These are phyloP conservation scores for Xylaria grammica DNA, from an alignment of 495 filamentous ascomycete species.

Conservation along the genomic window DNA sequence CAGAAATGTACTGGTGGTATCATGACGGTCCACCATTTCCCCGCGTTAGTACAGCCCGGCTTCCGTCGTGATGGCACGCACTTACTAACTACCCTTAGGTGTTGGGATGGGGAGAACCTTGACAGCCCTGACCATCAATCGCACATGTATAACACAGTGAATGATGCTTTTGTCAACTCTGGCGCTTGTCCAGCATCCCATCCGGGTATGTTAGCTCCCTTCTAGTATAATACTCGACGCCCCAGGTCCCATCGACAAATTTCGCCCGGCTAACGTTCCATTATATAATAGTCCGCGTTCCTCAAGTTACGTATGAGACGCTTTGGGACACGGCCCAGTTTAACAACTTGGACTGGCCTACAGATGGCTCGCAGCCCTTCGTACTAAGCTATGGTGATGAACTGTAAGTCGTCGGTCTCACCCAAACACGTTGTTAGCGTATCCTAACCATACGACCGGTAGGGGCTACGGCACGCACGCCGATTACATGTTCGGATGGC, in stretches of 20 bases:
- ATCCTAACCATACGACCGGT: background rate
- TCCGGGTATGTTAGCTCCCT: conserved; percentile 29
- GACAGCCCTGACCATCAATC: conserved; percentile 62
- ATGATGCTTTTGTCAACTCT: conserved; percentile 50
- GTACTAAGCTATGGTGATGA: conserved; percentile 47
- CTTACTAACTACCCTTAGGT: conserved; percentile 28
- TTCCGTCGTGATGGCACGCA: background rate
- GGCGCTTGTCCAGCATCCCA: conserved; percentile 57
- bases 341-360: conserved; percentile 50
- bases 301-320: conserved; percentile 58
- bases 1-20: conserved; percentile 52
- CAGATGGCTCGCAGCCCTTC: conserved; percentile 52
- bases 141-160: conserved; percentile 57
- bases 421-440: too few relatives aligned
- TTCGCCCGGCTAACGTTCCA: background rate
- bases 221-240: background rate
- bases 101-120: conserved; percentile 65
- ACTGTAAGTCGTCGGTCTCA: too few relatives aligned
- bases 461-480: conserved; percentile 53
- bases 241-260: too few relatives aligned
- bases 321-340: conserved; percentile 57
- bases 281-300: conserved; percentile 39
- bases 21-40: conserved; percentile 60
- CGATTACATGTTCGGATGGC: conserved; percentile 56
- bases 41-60: conserved; percentile 40